A percentile compares a stretch with the other conserved stretches of the same genome.
Evolutionary conservation across 345 rosid genomes (phyloP).

Genomic region (Syzygium oleosum): DNA sequence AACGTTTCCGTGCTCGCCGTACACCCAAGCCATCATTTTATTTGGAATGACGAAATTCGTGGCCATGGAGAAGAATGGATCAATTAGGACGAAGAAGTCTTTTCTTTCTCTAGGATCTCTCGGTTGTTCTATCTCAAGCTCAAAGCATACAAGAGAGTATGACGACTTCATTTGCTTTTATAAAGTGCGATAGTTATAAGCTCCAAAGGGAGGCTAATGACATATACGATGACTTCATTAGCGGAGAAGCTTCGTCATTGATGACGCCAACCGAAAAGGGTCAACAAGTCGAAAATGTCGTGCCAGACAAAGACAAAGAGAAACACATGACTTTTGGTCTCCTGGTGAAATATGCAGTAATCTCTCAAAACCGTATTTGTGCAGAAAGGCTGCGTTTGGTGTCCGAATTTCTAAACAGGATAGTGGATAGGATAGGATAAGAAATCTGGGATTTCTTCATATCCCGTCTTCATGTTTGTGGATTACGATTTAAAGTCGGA

Average conservation of each 20-base stretch:
- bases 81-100: background rate
- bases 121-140: background rate
- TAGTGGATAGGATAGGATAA: too few relatives aligned
- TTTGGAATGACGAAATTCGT: conserved; percentile 12
- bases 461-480: rapidly evolving
- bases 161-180: background rate
- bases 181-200: background rate
- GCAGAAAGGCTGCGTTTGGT: background rate
- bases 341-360: background rate
- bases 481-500: too few relatives aligned
- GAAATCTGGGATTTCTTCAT: too few relatives aligned
- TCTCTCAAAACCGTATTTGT: background rate
- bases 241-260: background rate
- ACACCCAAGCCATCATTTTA: conserved; percentile 70
- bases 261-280: background rate
- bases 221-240: background rate
- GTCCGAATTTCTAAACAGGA: too few relatives aligned
- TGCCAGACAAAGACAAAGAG: background rate
- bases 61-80: background rate
- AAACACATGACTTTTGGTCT: background rate
- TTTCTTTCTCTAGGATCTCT: background rate
- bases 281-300: background rate
- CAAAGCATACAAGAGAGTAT: background rate
- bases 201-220: background rate
- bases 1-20: conserved; percentile 50